Evolutionary conservation across 2,329 filamentous ascomycete genomes (phyloP).

Genomic region (Fusarium solani-melongenae): DNA sequence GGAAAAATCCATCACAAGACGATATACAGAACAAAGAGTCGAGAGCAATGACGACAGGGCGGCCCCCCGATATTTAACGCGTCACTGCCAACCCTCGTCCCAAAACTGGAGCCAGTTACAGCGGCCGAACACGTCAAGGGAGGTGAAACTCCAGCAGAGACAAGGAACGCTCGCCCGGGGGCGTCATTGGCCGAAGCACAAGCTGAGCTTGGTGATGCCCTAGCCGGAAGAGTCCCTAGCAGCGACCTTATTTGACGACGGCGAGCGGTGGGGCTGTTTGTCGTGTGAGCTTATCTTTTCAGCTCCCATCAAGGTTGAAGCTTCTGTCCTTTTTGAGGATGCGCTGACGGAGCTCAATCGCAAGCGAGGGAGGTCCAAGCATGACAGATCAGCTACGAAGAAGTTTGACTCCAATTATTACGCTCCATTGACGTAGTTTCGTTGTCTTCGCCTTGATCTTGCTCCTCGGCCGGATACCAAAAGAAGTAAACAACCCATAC

Average conservation of each 20-base stretch:
- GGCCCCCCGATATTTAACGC: conserved; percentile 24
- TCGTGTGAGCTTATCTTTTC: not conserved
- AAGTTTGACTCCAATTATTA: not conserved
- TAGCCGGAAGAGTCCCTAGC: not conserved
- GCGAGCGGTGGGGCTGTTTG: not conserved
- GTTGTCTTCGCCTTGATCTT: not conserved
- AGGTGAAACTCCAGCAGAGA: not conserved
- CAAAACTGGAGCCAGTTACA: conserved; percentile 28
- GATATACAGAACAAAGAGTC: not conserved
- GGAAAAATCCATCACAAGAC: conserved; percentile 36
- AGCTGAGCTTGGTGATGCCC: not conserved
- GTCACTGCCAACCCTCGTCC: conserved; percentile 11
- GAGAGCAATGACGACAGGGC: conserved; percentile 10
- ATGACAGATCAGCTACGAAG: not conserved
- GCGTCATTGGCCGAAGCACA: not conserved
- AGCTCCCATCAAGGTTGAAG: not conserved
- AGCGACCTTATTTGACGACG: not conserved
- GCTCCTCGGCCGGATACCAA: not conserved
- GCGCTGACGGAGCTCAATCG: not conserved
- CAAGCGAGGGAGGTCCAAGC: not conserved
- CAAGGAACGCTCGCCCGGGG: not conserved
- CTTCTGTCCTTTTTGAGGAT: not conserved
- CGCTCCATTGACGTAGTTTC: not conserved
- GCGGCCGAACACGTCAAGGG: not conserved
- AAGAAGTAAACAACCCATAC: not conserved